Evolutionary conservation across 257 asterid genomes (phyloP), one percentile per base, ranked within the genome.

Genomic region (Hygrophila difformis): DNA sequence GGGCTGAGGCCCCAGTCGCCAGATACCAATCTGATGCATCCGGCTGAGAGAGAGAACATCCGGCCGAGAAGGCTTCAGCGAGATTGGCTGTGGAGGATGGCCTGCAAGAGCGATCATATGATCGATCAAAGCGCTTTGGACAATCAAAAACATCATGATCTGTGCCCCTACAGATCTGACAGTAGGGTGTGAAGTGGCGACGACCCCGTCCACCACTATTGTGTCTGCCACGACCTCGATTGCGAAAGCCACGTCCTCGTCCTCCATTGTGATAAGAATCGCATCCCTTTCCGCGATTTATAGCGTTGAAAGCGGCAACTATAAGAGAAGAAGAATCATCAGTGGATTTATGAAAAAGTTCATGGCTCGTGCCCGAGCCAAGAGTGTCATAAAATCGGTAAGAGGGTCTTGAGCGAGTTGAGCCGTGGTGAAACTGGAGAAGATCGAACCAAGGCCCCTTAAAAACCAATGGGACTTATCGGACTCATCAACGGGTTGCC

Each of bases 391-490:
- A 5, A 43, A 18, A 19, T 17, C 12, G 16, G 48, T 11, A 6
- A 43, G 48, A 1, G 48, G 48, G 24, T 16, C 5, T n/a, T 16
- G 48, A 15, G 48, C 48, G 11, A 43, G 5, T 18, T 43, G 24
- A 18, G 48, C 48, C 1, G 48, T 26, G 1, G 48, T 43, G 17
- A 43, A 43, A 8, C 23, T 43, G 16, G 10, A 43, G 26, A 43
- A 43, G 12, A 18, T 1, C 0, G 24, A 43, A 43, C 48, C 28
- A 2, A 18, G 7, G 3, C 22, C 48, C 23, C 48, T 8, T 6
- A 15, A n/a, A 19, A 43, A 43, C 48, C 48, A 43, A 21, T 18
- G 48, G n/a, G 48, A 43, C 24, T 43, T 43, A n/a, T 43, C 2
- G 0, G 48, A 16, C 5, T 43, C 28, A 18, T 43, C 48, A 21